Evolutionary conservation across 1,284 basidiomycete species (phyloP).

Genomic region (Pascua sp.): DNA sequence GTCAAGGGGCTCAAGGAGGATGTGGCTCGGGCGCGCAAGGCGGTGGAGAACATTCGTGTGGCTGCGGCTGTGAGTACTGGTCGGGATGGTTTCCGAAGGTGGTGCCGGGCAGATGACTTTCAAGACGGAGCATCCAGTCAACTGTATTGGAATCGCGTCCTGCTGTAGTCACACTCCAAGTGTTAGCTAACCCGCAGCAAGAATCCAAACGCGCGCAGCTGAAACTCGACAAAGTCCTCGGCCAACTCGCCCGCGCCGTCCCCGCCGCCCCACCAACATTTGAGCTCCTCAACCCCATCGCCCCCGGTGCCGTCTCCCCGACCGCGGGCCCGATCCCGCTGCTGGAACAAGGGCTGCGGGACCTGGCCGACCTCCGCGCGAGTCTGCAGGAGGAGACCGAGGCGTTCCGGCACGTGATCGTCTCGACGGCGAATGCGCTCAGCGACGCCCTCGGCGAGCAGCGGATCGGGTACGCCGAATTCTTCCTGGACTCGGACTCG

Average conservation of each 20-base stretch:
- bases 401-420: slow-evolving; percentile 63
- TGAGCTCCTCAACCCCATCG: slow-evolving; percentile 43
- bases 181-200: slow-evolving; percentile 44
- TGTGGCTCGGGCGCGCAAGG: slow-evolving; percentile 36
- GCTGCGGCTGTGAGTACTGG: slow-evolving; percentile 43
- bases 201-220: slow-evolving; percentile 73
- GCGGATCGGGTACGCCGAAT: slow-evolving; percentile 6
- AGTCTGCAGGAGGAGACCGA: slow-evolving; percentile 68
- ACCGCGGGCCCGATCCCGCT: slow-evolving; percentile 52
- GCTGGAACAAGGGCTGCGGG: slow-evolving; percentile 67
- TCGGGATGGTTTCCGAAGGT: too few species aligned
- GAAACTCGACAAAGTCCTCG: slow-evolving; percentile 71
- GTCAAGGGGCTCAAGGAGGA: slow-evolving; percentile 55
- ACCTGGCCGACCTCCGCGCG: slow-evolving; percentile 66
- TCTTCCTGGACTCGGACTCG: slow-evolving; percentile 10
- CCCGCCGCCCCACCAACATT: slow-evolving; percentile 30
- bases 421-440: slow-evolving; percentile 67
- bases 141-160: too few species aligned
- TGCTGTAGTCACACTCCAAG: too few species aligned
- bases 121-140: not conserved
- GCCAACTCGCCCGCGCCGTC: slow-evolving; percentile 62
- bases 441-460: slow-evolving; percentile 53
- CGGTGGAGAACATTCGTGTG: slow-evolving; percentile 41
- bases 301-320: slow-evolving; percentile 28
- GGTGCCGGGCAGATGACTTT: not conserved